Conservation (phyloP, 805 yeast genomes). For the Candida peoriensis region DNA sequence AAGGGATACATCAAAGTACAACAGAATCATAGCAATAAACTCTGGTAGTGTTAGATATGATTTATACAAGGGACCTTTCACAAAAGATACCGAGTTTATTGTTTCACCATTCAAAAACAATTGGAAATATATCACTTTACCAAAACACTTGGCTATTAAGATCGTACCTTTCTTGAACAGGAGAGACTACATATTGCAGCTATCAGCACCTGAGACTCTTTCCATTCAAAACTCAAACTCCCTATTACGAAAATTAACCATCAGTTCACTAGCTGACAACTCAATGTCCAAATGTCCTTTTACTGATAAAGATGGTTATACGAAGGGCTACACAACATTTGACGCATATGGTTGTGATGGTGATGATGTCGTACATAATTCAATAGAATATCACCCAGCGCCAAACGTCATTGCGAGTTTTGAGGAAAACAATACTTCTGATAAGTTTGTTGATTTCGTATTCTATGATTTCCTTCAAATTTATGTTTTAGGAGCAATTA, state of each 20-base stretch:
- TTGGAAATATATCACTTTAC: constrained; percentile 67
- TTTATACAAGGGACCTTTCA: constrained; percentile 77
- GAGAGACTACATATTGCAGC: constrained; percentile 37
- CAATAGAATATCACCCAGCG: constrained; percentile 51
- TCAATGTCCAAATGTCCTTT: constrained; percentile 11
- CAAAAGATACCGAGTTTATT: constrained; percentile 71
- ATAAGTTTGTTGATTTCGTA: constrained; percentile 55
- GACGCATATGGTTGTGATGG: constrained; percentile 88
- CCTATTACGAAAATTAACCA: not conserved
- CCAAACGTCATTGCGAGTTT: constrained; percentile 75
- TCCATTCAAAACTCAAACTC: not conserved
- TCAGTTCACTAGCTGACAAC: not conserved
- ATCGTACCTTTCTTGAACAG: constrained; percentile 55
- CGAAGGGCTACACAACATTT: constrained; percentile 72
- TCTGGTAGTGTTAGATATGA: constrained; percentile 90
- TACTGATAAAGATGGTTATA: constrained; percentile 19
- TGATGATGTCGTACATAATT: constrained; percentile 72
- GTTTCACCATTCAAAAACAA: constrained; percentile 81
- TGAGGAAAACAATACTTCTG: constrained; percentile 26
- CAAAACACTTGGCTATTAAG: constrained; percentile 48
- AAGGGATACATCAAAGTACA: constrained; percentile 10
- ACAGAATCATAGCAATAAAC: constrained; percentile 62
- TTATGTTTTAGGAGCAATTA: constrained; percentile 42
- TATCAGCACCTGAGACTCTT: constrained; percentile 14
- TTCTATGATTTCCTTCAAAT: constrained; percentile 72